Conservation (phyloP, 2,329 filamentous ascomycete species). For the Chaetomium strumarium region DNA sequence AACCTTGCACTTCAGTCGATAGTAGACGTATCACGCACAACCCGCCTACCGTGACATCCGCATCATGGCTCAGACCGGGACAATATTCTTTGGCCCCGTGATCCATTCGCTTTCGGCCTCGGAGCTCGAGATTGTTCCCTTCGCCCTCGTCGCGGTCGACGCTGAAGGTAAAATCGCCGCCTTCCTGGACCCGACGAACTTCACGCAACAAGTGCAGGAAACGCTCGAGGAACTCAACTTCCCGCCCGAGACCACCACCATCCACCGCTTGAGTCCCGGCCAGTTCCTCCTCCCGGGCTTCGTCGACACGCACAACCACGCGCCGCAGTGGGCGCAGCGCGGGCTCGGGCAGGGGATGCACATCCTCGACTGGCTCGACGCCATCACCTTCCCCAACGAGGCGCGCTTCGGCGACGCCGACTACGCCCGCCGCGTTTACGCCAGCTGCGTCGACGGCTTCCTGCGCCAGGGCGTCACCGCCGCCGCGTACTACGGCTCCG, state of each 20-base stretch:
- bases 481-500: constrained; percentile 54
- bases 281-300: constrained; percentile 55
- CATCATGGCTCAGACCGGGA: background rate
- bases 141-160: constrained; percentile 18
- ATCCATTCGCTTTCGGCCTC: constrained; percentile 18
- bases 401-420: constrained; percentile 49
- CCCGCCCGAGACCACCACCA: constrained; percentile 13
- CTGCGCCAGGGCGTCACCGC: constrained; percentile 58
- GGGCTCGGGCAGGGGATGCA: constrained; percentile 46
- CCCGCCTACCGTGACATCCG: no score
- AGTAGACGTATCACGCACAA: no score
- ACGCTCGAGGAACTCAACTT: constrained; percentile 8
- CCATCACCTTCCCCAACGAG: constrained; percentile 61
- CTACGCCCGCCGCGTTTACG: constrained; percentile 49
- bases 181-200: constrained; percentile 22
- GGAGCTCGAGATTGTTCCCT: constrained; percentile 17
- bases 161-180: constrained; percentile 25
- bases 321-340: constrained; percentile 49
- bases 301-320: constrained; percentile 64
- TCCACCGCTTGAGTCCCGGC: constrained; percentile 25
- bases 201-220: background rate
- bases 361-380: constrained; percentile 57
- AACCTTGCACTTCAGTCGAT: no score
- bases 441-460: constrained; percentile 48
- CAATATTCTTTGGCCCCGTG: constrained; percentile 14